Percentiles rank a stretch among this genome's conserved stretches.
phyloP scores from a whole-genome alignment of 192 early-diverging fungal genomes.

The Martensiomyces pterosporus region DNA sequence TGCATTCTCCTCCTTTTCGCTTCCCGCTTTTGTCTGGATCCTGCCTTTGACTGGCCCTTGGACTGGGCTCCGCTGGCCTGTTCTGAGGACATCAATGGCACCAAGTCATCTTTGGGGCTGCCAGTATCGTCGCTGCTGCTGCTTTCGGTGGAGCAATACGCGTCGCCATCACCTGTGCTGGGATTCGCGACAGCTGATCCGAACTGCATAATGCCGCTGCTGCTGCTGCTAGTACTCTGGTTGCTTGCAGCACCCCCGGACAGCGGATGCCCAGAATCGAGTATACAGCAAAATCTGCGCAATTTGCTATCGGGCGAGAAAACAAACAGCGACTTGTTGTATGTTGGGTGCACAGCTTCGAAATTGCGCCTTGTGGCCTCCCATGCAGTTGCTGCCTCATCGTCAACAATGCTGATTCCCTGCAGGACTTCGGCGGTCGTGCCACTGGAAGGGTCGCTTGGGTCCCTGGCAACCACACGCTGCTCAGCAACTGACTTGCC shows the following conservation, averaged over 20 bases:
- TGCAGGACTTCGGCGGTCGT: neutral
- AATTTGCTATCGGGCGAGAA: slow-evolving; percentile 50
- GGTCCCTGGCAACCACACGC: neutral
- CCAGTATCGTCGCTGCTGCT: neutral
- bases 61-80: too few species aligned
- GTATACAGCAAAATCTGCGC: slow-evolving; percentile 44
- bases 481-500: neutral
- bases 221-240: neutral
- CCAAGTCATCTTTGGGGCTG: neutral
- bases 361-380: slow-evolving; percentile 1
- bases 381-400: neutral
- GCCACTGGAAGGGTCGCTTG: neutral
- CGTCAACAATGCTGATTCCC: neutral
- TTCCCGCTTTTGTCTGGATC: too few species aligned
- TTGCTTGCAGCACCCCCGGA: neutral
- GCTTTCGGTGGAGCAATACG: neutral
- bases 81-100: too few species aligned
- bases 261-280: slow-evolving; percentile 3
- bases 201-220: too few species aligned
- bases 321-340: slow-evolving; percentile 53
- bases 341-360: slow-evolving; percentile 42
- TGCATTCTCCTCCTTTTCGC: neutral
- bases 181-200: too few species aligned
- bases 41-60: too few species aligned
- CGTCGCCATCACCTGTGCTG: too few species aligned